Base-by-base conservation (phyloP, 2,329 filamentous ascomycete genomes). In the Polytolypa hystricis region DNA sequence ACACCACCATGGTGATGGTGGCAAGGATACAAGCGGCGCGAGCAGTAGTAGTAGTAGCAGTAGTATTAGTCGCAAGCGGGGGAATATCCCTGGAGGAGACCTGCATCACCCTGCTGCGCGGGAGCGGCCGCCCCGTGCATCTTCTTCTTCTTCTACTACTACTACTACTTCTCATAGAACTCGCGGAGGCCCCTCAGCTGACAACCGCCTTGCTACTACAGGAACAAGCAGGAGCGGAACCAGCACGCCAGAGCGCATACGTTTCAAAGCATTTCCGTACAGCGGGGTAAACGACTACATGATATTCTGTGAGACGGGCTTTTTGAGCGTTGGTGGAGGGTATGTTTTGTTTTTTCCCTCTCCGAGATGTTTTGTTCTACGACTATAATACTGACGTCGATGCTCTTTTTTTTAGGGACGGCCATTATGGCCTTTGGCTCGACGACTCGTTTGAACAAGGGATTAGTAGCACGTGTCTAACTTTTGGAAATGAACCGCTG, bases 231-330 rank as follows among this genome's bases (percentile, higher is more conserved):
- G 56, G 38, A 66, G 60, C 47, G 63, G 69, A 2, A 61, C 71
- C 1, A 71, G 69, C 17, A 76, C 77, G 3, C 74, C 77, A 4
- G 83, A 89, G 43, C 72, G 77, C 17, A 84, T 96, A 47, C 78
- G 91, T 14, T 98, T 98, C 71, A 95, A 94, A 62, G 89, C 89
- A 0, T 98, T 96, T 51, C 87, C 89, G 0, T 96, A 95, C 54
- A 93, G 83, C 39, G 91, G 91, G 4, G 74, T 93, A 27, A 96
- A 98, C 57, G 91, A 96, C 59, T 98, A 93, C 57, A 85, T 89
- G 66, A 91, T 96, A 47, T 82, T 93, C 52, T 96, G 89, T 61
- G 86, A 96, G 61, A 69, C 76, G 3, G 74, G 79, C 16, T 96
- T 83, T 56, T 61, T 98, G 29, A 91, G 83, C 51, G 71, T 96